Base-by-base conservation (phyloP, 768 basidiomycete genomes). In the Pulveroboletus frians region DNA sequence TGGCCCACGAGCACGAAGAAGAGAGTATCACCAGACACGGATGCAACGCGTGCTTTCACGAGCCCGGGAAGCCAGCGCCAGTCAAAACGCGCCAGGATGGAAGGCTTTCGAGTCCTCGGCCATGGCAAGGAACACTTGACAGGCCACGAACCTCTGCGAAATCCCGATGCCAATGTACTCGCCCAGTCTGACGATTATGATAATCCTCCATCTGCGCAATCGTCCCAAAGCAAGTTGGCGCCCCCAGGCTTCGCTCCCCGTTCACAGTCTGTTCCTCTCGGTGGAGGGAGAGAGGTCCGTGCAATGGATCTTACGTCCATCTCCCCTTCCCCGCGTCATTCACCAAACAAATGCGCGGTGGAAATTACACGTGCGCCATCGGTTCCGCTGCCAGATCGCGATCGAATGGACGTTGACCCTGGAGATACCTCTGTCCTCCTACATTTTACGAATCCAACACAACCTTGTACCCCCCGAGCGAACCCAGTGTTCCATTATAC, bases 231-330 rank as follows among this genome's bases (percentile, higher is more conserved):
- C 40, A 62, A 56, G 40, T 7, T 10, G 20, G 14, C 36, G 31
- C 23, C 47, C 4, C 46, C 46, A 2, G 48, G 42, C 2, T 69
- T 62, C 32, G 51, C 46, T 48, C 14, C 17, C 7, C 65, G 66
- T 34, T 63, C 63, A 14, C 59, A 57, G 26, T 69, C 67, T 46
- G 67, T 69, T 5, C 67, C 67, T 30, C 54, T 63, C 9, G 47
- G 43, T 18, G 51, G 39, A 26, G 57, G 50, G 26, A 32, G 21
- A 10, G 54, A 40, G 8, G 46, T 54, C 36, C 58, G 17, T 9
- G 40, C 53, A 37, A 6, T 65, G 18, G 65, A 65, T 26, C 35
- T 65, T n/a, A 57, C 52, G 9, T 47, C 54, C 8, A 29, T 67
- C 20, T 55, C 55, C 18, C 56, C 54, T 40, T 67, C 66, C 38